Conservation (phyloP, 2,329 filamentous ascomycete genomes). For the Ophiocordyceps camponoti-floridani region DNA sequence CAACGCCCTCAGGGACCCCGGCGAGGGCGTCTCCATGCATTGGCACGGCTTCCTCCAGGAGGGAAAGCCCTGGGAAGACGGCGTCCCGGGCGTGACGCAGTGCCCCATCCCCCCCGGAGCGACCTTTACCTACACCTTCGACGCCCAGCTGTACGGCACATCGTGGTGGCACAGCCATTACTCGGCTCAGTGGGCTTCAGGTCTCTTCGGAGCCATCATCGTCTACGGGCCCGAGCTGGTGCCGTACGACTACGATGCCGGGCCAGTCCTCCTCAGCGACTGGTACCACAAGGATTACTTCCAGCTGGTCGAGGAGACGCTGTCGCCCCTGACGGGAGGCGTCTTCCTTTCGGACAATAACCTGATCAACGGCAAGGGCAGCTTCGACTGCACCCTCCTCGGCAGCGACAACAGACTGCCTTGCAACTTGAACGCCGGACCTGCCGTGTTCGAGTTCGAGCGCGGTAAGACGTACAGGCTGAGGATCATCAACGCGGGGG, state of each 20-base stretch:
- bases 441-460: conserved; percentile 32
- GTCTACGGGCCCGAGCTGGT: conserved; percentile 32
- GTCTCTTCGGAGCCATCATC: conserved; percentile 41
- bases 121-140: conserved; percentile 32
- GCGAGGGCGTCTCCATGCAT: conserved; percentile 30
- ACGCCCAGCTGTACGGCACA: conserved; percentile 34
- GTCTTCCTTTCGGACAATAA: conserved; percentile 33
- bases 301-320: conserved; percentile 24
- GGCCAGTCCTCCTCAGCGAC: conserved; percentile 32
- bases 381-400: conserved; percentile 29
- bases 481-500: conserved; percentile 38
- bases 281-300: conserved; percentile 42
- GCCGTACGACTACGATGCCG: conserved; percentile 46
- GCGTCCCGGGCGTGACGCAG: conserved; percentile 33
- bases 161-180: conserved; percentile 45
- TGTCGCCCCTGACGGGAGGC: conserved; percentile 17
- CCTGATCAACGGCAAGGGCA: conserved; percentile 44
- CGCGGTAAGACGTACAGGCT: conserved; percentile 38
- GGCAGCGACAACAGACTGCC: conserved; percentile 17
- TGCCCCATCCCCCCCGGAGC: conserved; percentile 49
- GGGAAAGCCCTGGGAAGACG: conserved; percentile 32
- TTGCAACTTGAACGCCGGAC: conserved; percentile 27
- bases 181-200: conserved; percentile 39
- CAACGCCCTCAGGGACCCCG: conserved; percentile 41
- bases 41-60: conserved; percentile 36